phyloP scores from a whole-genome alignment of 352 stramenopile species.

The Pseudoperonospora humuli region DNA sequence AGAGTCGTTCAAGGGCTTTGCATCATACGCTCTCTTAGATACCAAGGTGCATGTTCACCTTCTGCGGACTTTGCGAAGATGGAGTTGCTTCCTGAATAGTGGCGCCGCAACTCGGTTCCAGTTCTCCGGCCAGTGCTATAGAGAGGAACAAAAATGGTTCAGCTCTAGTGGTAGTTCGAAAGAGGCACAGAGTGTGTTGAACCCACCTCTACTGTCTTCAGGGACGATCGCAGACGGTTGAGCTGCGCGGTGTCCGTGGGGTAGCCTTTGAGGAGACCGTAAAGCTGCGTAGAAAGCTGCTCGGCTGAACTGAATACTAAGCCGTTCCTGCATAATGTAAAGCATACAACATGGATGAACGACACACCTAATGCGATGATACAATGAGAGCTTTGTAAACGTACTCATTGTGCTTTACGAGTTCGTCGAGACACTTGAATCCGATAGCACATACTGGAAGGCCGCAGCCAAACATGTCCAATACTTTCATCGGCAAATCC shows the following conservation, averaged over 20 bases:
- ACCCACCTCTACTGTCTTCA: slow-evolving; percentile 57
- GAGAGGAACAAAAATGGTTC: neutral
- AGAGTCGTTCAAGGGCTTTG: no score
- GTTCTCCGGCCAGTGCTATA: slow-evolving; percentile 71
- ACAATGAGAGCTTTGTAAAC: slow-evolving; percentile 10
- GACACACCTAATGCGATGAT: neutral
- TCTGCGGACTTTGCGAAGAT: no score
- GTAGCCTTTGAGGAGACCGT: slow-evolving; percentile 48
- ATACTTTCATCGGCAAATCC: slow-evolving; percentile 99
- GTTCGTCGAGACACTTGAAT: slow-evolving; percentile 95
- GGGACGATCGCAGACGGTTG: slow-evolving; percentile 32
- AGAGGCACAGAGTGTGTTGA: neutral
- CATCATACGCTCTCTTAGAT: no score
- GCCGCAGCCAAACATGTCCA: slow-evolving; percentile 98
- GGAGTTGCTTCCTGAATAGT: slow-evolving; percentile 56
- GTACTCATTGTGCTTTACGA: slow-evolving; percentile 93
- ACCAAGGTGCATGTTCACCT: no score
- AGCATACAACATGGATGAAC: neutral
- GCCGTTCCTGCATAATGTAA: slow-evolving; percentile 43
- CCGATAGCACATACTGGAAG: slow-evolving; percentile 94
- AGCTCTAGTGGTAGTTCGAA: neutral
- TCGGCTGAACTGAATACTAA: slow-evolving; percentile 58
- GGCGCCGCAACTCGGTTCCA: slow-evolving; percentile 56
- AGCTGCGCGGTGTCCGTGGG: slow-evolving; percentile 38
- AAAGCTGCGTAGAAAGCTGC: slow-evolving; percentile 53